Evolutionary conservation across 129 eudicot species (phyloP), one percentile per base, ranked within the genome.

Genomic region (Centrapalus pauciflorus): DNA sequence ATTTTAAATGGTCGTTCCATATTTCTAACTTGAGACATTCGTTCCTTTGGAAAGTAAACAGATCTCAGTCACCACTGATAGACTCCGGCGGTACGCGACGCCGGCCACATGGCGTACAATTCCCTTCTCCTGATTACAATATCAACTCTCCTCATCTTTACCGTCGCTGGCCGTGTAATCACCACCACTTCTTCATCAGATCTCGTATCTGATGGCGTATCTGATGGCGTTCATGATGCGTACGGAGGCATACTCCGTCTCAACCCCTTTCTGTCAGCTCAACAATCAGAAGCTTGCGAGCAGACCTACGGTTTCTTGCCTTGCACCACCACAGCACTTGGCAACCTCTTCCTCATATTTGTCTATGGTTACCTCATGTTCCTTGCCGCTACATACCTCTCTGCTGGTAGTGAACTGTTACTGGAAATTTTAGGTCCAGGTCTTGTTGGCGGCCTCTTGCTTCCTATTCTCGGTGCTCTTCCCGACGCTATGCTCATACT

Each of bases 401-500:
- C 92, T 7, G 48, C 66, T 27, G 96, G 92, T 0, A 88, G 96
- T 52, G 96, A 88, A 74, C 78, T 88, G 28, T 52, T 88, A 74
- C 78, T 88, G 40, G 93, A 89, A 58, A 80, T 85, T 49, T 64
- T 89, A 24, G 96, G 96, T 6, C 96, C 96, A n/a, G 96, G 96
- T 7, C 58, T 89, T 19, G 81, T 89, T 34, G 96, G 96, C 32
- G 96, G 96, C 0, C 84, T 89, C 0, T 75, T 89, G 66, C 89
- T 89, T 41, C 96, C 96, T 0, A 58, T 74, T 0, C 96, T 89
- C 55, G 96, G 96, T 1, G 96, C 96, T 54, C 89, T 89, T 70
- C 96, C 96, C 3, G 96, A 89, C 49, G 96, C 89, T 29, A 75
- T 89, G 89, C 96, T 89, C 28, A 89, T 87, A 64, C 85, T 87